These are phyloP conservation scores for Trametes maxima DNA, from an alignment of 768 basidiomycete species.

Conservation along the genomic window DNA sequence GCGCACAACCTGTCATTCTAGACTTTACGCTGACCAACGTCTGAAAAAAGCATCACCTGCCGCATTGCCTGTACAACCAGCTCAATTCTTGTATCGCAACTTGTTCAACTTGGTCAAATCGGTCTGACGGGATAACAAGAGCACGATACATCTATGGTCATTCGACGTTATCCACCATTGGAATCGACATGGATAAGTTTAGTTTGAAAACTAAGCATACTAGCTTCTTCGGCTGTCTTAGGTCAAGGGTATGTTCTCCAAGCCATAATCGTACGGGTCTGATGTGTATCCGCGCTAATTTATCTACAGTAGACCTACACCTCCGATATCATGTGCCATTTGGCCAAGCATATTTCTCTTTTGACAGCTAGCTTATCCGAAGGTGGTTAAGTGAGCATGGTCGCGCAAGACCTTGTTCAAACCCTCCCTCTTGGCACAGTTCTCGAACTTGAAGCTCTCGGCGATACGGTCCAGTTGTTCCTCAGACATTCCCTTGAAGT, in stretches of 20 bases:
- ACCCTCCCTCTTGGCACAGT: constrained; percentile 66
- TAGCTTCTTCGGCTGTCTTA: too few species aligned
- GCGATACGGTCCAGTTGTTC: constrained; percentile 71
- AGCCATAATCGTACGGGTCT: too few species aligned
- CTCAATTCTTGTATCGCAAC: not conserved
- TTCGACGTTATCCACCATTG: too few species aligned
- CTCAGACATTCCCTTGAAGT: constrained; percentile 57
- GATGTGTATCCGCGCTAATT: too few species aligned
- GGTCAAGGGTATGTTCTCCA: too few species aligned
- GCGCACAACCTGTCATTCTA: not conserved
- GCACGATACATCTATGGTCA: too few species aligned
- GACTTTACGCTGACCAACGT: not conserved
- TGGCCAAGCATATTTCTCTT: too few species aligned
- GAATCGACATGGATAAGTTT: too few species aligned
- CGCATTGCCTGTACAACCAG: constrained; percentile 4
- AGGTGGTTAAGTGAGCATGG: constrained; percentile 23
- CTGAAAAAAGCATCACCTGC: constrained; percentile 5
- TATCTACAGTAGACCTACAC: too few species aligned
- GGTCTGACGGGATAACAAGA: too few species aligned
- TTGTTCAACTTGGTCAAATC: not conserved
- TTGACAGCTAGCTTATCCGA: not conserved
- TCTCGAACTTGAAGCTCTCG: constrained; percentile 68
- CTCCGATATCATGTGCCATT: too few species aligned
- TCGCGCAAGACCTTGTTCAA: constrained; percentile 40
- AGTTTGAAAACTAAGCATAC: too few species aligned